phyloP scores from a whole-genome alignment of 768 basidiomycete genomes.

The Leccinellum albellum region DNA sequence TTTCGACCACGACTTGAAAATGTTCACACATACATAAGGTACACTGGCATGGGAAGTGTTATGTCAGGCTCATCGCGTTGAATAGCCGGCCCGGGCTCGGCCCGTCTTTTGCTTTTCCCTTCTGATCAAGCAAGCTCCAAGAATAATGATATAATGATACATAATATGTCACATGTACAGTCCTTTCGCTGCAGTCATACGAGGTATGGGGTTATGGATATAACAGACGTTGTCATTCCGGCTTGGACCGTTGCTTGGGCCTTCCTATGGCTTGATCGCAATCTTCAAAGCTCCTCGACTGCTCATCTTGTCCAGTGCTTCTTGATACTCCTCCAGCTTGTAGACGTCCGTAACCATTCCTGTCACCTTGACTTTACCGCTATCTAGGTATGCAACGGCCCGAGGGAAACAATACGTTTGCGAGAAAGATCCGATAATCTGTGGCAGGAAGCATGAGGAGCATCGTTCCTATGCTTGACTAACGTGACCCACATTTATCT shows the following conservation, averaged over 20 bases:
- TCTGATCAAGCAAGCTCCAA: background rate
- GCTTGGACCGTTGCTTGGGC: background rate
- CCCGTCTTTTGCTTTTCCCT: background rate
- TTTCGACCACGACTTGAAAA: background rate
- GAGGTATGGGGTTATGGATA: constrained; percentile 26
- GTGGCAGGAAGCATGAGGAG: constrained; percentile 5
- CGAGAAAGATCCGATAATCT: constrained; percentile 91
- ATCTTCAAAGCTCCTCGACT: constrained; percentile 60
- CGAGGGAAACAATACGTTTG: constrained; percentile 89
- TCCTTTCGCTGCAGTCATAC: background rate
- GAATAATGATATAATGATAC: background rate
- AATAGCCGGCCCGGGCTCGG: background rate
- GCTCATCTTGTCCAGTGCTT: constrained; percentile 70
- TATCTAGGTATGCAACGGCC: constrained; percentile 84
- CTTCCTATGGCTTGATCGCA: constrained; percentile 51
- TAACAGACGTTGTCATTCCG: background rate
- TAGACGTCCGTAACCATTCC: constrained; percentile 76
- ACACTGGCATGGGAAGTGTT: constrained; percentile 16
- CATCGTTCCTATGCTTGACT: background rate
- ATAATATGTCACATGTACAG: background rate
- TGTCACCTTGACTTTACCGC: constrained; percentile 75
- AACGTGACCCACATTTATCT: constrained; percentile 47
- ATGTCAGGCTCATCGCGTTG: background rate
- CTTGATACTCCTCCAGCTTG: constrained; percentile 65
- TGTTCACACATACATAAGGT: constrained; percentile 7